A percentile compares a stretch with the other conserved stretches of the same genome.
phyloP scores from a whole-genome alignment of 2,329 filamentous ascomycete species.

The Helotiales sp. region DNA sequence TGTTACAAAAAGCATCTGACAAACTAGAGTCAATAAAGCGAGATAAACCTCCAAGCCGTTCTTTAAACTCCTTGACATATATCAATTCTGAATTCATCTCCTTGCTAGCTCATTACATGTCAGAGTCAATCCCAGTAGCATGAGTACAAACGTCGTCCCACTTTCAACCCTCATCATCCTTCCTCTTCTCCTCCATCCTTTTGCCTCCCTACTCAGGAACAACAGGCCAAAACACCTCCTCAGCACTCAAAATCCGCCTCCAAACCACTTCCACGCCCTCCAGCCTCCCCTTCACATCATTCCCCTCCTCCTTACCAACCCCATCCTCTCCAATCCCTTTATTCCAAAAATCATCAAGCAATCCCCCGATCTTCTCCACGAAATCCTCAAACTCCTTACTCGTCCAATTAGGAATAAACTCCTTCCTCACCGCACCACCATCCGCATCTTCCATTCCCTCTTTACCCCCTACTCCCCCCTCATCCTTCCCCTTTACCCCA shows the following conservation, averaged over 20 bases:
- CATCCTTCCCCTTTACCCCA: neutral
- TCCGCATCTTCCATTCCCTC: slow-evolving; percentile 54
- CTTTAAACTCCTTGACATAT: no score
- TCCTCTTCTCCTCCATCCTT: no score
- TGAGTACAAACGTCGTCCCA: no score
- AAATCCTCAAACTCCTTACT: slow-evolving; percentile 59
- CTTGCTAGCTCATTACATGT: no score
- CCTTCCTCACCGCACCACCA: slow-evolving; percentile 61
- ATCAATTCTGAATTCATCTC: no score
- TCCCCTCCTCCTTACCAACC: neutral
- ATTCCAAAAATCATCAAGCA: slow-evolving; percentile 47
- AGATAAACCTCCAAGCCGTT: no score
- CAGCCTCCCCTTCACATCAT: neutral
- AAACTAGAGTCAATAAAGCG: no score
- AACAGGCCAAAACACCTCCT: slow-evolving; percentile 59
- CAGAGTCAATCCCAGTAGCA: no score
- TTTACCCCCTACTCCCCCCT: neutral
- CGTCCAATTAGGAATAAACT: slow-evolving; percentile 71
- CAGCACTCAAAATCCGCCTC: slow-evolving; percentile 48
- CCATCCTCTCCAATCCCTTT: neutral
- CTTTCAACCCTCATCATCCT: no score
- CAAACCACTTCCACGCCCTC: slow-evolving; percentile 39
- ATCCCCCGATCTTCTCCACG: slow-evolving; percentile 52
- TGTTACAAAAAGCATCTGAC: no score
- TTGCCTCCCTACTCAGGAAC: no score